These are phyloP conservation scores for Lodderomyces oxycetoniae DNA, from an alignment of 1,139 yeast species.

Conservation along the genomic window DNA sequence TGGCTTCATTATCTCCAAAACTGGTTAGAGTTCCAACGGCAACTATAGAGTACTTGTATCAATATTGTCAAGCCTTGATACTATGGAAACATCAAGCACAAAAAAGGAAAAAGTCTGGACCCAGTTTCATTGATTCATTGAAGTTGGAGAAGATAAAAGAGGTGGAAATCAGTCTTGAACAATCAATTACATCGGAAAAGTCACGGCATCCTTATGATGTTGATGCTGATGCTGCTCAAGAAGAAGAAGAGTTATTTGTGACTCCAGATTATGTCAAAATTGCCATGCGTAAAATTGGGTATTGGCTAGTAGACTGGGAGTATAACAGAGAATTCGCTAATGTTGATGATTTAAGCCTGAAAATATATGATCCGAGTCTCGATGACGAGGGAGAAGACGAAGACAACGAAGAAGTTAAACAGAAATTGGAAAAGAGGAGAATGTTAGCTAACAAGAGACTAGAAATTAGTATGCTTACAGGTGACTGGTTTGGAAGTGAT, in stretches of 20 bases:
- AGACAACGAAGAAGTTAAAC: not conserved
- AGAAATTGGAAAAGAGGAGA: constrained; percentile 10
- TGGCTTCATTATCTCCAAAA: constrained; percentile 37
- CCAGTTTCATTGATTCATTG: constrained; percentile 1
- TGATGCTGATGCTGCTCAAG: not conserved
- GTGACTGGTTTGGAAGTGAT: constrained; percentile 47
- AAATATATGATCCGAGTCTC: not conserved
- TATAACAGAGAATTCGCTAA: constrained; percentile 16
- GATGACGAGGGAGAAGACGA: not conserved
- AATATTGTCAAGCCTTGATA: constrained; percentile 27
- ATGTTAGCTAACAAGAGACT: constrained; percentile 14
- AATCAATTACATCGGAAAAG: not conserved
- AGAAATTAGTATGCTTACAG: constrained; percentile 36
- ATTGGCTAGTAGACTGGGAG: constrained; percentile 48
- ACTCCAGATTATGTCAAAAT: constrained; percentile 39
- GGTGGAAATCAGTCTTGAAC: constrained; percentile 3
- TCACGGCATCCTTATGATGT: too few species aligned
- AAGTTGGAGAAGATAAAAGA: constrained; percentile 6
- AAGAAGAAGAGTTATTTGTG: constrained; percentile 20
- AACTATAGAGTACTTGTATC: constrained; percentile 25
- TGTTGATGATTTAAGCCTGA: constrained; percentile 1
- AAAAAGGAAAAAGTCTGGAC: not conserved
- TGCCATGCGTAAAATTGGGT: constrained; percentile 41
- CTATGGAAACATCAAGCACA: constrained; percentile 20
- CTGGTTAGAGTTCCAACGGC: constrained; percentile 33